phyloP scores from a whole-genome alignment of 2,329 filamentous ascomycete species.

The Metarhizium brunneum region DNA sequence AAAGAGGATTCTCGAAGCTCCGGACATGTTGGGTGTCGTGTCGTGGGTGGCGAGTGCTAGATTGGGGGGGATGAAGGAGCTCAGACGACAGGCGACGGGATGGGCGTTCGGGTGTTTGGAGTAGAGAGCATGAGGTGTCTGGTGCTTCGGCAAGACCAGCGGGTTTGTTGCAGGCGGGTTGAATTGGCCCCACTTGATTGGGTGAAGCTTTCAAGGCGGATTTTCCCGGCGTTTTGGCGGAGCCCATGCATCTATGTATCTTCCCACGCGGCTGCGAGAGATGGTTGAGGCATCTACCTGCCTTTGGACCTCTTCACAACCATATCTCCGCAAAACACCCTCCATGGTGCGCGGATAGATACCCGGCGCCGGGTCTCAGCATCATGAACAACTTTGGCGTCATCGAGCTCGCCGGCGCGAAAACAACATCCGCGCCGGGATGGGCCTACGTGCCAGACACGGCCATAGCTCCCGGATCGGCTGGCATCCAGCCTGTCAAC shows the following conservation, averaged over 20 bases:
- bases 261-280: background rate
- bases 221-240: conserved; percentile 8
- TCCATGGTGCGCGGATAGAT: background rate
- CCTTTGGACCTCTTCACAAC: too few relatives aligned
- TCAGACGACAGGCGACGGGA: background rate
- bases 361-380: background rate
- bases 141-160: background rate
- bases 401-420: conserved; percentile 67
- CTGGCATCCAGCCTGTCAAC: conserved; percentile 41
- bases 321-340: too few relatives aligned
- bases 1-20: conserved; percentile 34
- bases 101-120: background rate
- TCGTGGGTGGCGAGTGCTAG: background rate
- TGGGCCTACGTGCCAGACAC: conserved; percentile 89
- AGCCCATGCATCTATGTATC: background rate
- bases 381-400: conserved; percentile 65
- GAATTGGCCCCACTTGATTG: conserved; percentile 11
- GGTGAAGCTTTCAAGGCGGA: background rate
- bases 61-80: too few relatives aligned
- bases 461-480: conserved; percentile 43
- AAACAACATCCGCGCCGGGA: conserved; percentile 65
- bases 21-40: conserved; percentile 26
- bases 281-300: background rate
- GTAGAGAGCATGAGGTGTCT: background rate
- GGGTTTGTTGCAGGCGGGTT: background rate